Base-by-base conservation (phyloP, 805 yeast genomes). In the Starmerella bombicola region DNA sequence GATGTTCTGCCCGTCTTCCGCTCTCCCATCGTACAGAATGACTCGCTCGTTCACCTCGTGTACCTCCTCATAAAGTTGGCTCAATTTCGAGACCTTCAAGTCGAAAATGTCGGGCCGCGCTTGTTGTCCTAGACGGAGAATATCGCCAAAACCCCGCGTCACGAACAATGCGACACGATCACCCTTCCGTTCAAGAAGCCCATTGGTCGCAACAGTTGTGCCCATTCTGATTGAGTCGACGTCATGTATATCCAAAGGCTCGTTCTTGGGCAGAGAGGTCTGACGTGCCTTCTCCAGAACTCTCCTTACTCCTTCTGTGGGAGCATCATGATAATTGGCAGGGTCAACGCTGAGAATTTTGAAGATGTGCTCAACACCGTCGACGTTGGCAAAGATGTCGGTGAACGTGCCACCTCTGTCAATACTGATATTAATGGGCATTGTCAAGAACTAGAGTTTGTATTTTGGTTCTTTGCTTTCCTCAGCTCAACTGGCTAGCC, bases 191-290 rank as follows among this genome's bases (percentile, higher is more conserved):
- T 88, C 97, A 45, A 88, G 67, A 25, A 91, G 68, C 1, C 97
- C 95, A 62, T 88, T 88, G 6, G 97, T 88, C 2, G 98, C 97
- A 9, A 85, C 91, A 0, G 96, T 86, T 3, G 96, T 85, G 3
- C 96, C 96, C 80, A 86, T 78, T 41, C 94, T 67, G 35, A 85
- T 74, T 32, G 77, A 71, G 40, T 73, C 75, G 29, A 84, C 80
- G 3, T 62, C 60, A 5, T 46, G 37, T 20, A 62, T 40, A 3
- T 78, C 83, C 44, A 85, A 59, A 3, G 73, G 75, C 28, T 59
- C 58, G 7, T 73, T 72, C 37, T 81, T 66, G 3, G 85, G 78
- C 37, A 81, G 80, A 8, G 55, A 36, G 5, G 55, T 58, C 1
- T 71, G 70, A 1, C 74, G 70, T 45, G 73, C 72, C 18, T 62